Conservation (phyloP, 345 rosid genomes). For the Microthlaspi erraticum region DNA sequence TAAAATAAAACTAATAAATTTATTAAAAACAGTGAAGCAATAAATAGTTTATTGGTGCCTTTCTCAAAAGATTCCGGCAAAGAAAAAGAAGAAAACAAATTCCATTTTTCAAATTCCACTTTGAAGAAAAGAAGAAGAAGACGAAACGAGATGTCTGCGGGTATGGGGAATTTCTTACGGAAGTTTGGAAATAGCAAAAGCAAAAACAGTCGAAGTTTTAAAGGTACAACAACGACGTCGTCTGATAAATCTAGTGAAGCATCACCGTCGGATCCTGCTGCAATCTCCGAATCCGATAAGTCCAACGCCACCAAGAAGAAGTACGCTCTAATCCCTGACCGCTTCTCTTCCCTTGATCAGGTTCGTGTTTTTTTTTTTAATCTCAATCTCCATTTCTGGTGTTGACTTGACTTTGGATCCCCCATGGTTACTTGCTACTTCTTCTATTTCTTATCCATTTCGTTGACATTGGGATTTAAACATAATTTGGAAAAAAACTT, state of each 20-base stretch:
- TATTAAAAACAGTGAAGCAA: slow-evolving; percentile 2
- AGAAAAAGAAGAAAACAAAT: neutral
- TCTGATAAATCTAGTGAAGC: neutral
- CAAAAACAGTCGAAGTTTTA: slow-evolving; percentile 24
- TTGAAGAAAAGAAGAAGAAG: slow-evolving; percentile 33
- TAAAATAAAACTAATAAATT: neutral
- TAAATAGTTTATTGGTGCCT: neutral
- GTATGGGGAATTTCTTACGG: slow-evolving; percentile 39
- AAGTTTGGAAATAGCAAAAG: slow-evolving; percentile 35
- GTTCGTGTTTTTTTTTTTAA: neutral
- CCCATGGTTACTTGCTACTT: slow-evolving; percentile 15
- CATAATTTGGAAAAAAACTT: neutral
- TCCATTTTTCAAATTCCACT: neutral
- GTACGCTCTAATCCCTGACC: slow-evolving; percentile 45
- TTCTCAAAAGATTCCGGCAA: neutral
- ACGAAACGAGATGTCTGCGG: slow-evolving; percentile 24
- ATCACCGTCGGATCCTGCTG: slow-evolving; percentile 11
- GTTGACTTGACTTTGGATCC: slow-evolving; percentile 30
- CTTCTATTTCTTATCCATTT: neutral
- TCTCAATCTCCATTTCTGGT: neutral
- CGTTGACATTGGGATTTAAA: slow-evolving; percentile 27
- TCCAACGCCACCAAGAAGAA: slow-evolving; percentile 37
- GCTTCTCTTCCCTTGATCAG: slow-evolving; percentile 45
- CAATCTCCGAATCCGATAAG: slow-evolving; percentile 27
- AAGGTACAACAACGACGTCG: slow-evolving; percentile 17